Conservation (phyloP, 1,139 yeast species). For the Pichia inconspicua region DNA sequence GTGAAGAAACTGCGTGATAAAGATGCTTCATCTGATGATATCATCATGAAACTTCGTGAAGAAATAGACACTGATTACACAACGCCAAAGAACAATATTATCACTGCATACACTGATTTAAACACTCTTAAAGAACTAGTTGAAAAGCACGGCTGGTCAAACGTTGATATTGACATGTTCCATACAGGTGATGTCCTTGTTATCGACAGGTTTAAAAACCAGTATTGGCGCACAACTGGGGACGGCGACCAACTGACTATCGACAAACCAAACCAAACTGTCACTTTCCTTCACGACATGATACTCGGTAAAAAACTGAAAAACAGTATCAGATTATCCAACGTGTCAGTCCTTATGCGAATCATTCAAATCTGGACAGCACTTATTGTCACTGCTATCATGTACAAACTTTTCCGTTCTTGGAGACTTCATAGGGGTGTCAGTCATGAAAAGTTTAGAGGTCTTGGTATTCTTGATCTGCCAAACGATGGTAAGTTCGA, state of each 20-base stretch:
- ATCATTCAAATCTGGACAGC: neutral
- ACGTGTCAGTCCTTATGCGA: neutral
- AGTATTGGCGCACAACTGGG: conserved; percentile 19
- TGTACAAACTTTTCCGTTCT: neutral
- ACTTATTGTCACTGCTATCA: neutral
- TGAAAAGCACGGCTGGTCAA: conserved; percentile 35
- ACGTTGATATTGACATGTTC: conserved; percentile 29
- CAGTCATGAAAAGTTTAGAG: conserved; percentile 12
- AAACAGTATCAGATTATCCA: neutral
- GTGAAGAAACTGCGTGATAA: conserved; percentile 38
- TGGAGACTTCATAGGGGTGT: neutral
- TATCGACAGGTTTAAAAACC: conserved; percentile 28
- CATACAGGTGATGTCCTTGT: conserved; percentile 41
- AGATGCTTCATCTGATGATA: conserved; percentile 35
- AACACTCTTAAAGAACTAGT: conserved; percentile 31
- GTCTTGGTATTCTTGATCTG: conserved; percentile 16
- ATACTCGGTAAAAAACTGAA: neutral
- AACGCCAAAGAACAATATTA: conserved; percentile 34
- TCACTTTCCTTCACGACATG: conserved; percentile 12
- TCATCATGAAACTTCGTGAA: conserved; percentile 41
- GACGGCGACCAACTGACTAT: conserved; percentile 12
- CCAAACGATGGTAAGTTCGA: conserved; percentile 11
- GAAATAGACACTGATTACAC: conserved; percentile 37
- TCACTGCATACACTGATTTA: conserved; percentile 49
- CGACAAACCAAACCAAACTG: conserved; percentile 8